Conservation (phyloP, 1,284 basidiomycete genomes). For the Gomphus bonarii region DNA sequence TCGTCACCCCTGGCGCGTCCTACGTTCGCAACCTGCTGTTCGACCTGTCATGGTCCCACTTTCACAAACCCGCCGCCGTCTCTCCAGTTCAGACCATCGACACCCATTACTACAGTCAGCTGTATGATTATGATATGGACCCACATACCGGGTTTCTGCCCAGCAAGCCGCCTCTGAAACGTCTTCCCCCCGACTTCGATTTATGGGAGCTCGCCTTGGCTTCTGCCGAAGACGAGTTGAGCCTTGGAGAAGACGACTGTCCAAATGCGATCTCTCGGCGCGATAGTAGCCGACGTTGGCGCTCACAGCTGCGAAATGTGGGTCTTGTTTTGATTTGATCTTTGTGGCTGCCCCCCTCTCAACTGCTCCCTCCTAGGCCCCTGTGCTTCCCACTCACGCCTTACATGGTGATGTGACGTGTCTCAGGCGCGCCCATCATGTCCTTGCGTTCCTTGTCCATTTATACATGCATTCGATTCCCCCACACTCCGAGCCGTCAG, state of each 20-base stretch:
- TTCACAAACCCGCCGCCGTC: neutral
- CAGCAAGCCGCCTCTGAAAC: conserved; percentile 47
- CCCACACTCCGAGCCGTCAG: conserved; percentile 24
- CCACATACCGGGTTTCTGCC: conserved; percentile 85
- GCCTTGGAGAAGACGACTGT: conserved; percentile 49
- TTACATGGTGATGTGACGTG: conserved; percentile 45
- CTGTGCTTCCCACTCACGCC: conserved; percentile 45
- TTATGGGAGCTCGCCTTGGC: conserved; percentile 68
- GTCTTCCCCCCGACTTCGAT: conserved; percentile 43
- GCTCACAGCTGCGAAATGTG: conserved; percentile 52
- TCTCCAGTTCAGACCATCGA: neutral
- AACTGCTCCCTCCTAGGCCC: conserved; percentile 41
- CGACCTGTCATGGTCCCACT: neutral
- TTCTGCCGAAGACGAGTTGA: conserved; percentile 45
- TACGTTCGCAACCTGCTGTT: neutral
- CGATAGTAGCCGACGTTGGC: conserved; percentile 53
- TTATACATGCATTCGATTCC: conserved; percentile 83
- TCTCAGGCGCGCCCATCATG: conserved; percentile 79
- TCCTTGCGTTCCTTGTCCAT: conserved; percentile 83
- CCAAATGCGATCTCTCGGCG: conserved; percentile 40
- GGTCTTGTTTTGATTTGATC: conserved; percentile 21
- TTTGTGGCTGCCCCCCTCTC: conserved; percentile 6
- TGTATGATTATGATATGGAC: conserved; percentile 65
- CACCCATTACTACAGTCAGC: neutral
- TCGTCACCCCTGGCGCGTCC: neutral